Evolutionary conservation across 371 early-diverging fungal genomes (phyloP).

Genomic region (Syncephalastrum monosporum): DNA sequence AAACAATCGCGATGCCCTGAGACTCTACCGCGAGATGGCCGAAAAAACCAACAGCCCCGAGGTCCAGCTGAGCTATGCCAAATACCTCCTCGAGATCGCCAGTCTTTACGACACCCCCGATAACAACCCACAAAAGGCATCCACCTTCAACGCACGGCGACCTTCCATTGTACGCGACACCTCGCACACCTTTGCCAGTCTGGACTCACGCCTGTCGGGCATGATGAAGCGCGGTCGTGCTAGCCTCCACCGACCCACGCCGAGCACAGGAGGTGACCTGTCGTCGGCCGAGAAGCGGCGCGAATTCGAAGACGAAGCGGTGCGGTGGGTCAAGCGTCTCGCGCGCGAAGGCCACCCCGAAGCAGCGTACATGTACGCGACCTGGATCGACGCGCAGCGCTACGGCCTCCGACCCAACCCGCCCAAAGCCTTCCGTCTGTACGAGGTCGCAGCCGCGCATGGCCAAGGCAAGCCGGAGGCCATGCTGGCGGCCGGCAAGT

Average conservation of each 20-base stretch:
- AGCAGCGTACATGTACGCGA: slow-evolving; percentile 67
- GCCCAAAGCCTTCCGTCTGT: slow-evolving; percentile 43
- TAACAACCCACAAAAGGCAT: no score
- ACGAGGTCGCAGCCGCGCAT: slow-evolving; percentile 34
- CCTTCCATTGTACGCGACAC: slow-evolving; percentile 7
- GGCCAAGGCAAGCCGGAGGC: slow-evolving; percentile 35
- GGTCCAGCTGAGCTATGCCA: slow-evolving; percentile 84
- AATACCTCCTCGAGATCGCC: slow-evolving; percentile 67
- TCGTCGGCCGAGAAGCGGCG: slow-evolving; percentile 16
- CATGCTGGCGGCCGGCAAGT: slow-evolving; percentile 30
- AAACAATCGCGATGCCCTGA: slow-evolving; percentile 56
- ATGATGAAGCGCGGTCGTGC: slow-evolving; percentile 13
- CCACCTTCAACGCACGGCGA: no score
- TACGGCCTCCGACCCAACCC: slow-evolving; percentile 56
- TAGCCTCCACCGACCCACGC: slow-evolving; percentile 3
- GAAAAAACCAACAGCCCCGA: slow-evolving; percentile 73
- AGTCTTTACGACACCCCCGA: slow-evolving; percentile 19
- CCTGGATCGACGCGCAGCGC: slow-evolving; percentile 67
- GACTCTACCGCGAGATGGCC: slow-evolving; percentile 72
- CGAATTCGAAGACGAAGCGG: slow-evolving; percentile 53
- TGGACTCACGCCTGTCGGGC: background rate
- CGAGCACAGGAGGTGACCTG: slow-evolving; percentile 5
- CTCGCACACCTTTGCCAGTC: no score
- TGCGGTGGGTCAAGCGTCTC: slow-evolving; percentile 72
- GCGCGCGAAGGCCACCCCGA: slow-evolving; percentile 68